These are phyloP conservation scores for Corniculantispora saksenae DNA, from an alignment of 2,329 filamentous ascomycete species.

Conservation along the genomic window DNA sequence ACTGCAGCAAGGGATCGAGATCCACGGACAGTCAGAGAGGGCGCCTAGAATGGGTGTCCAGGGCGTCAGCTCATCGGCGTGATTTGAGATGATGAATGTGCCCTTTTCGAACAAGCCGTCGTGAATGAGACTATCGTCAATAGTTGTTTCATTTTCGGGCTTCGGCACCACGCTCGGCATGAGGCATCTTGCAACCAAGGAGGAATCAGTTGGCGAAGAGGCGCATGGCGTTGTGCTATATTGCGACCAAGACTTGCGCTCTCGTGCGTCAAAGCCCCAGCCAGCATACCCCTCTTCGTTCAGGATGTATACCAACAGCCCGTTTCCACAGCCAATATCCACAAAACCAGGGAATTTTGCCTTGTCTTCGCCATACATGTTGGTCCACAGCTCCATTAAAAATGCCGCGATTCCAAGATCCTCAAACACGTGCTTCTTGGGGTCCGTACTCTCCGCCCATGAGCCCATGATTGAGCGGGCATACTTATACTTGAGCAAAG, in stretches of 20 bases:
- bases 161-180: constrained; percentile 45
- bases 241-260: constrained; percentile 78
- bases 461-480: constrained; percentile 67
- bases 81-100: constrained; percentile 95
- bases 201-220: constrained; percentile 30
- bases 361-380: constrained; percentile 65
- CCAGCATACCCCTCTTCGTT: constrained; percentile 78
- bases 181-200: constrained; percentile 50
- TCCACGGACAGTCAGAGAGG: constrained; percentile 75
- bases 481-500: constrained; percentile 76
- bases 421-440: constrained; percentile 91
- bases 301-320: constrained; percentile 82
- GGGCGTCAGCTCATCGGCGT: constrained; percentile 91
- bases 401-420: constrained; percentile 90
- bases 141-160: constrained; percentile 20
- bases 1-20: constrained; percentile 94
- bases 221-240: constrained; percentile 51
- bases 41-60: constrained; percentile 91
- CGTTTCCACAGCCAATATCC: constrained; percentile 95
- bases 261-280: constrained; percentile 90
- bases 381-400: constrained; percentile 84
- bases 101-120: constrained; percentile 68
- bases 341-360: constrained; percentile 80
- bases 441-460: constrained; percentile 88
- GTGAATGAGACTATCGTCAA: constrained; percentile 37